Evolutionary conservation across 2,329 filamentous ascomycete genomes (phyloP).

Genomic region (Capronia epimyces): DNA sequence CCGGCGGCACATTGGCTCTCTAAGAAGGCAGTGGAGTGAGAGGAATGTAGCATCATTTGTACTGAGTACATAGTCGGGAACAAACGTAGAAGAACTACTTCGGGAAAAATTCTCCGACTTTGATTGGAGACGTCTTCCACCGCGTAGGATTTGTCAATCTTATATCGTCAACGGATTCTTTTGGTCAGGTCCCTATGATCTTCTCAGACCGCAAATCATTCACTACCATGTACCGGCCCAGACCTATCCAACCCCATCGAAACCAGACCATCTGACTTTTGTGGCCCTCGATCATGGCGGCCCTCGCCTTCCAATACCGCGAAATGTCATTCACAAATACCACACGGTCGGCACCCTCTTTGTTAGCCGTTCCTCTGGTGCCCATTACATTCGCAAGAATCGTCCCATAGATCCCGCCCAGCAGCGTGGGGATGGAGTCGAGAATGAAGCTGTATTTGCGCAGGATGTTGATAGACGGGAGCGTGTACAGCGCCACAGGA

Average conservation of each 20-base stretch:
- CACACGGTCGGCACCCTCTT: constrained; percentile 50
- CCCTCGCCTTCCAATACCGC: constrained; percentile 63
- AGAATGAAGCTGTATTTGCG: constrained; percentile 78
- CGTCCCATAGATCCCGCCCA: constrained; percentile 47
- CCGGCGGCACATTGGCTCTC: neutral
- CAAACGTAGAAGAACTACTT: neutral
- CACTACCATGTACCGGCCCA: constrained; percentile 91
- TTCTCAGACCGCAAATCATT: constrained; percentile 72
- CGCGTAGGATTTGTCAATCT: too few relatives aligned
- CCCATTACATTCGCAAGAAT: constrained; percentile 21
- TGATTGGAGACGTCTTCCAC: neutral
- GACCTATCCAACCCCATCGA: constrained; percentile 85
- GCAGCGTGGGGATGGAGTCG: constrained; percentile 68
- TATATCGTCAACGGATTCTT: neutral
- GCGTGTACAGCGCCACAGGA: constrained; percentile 79
- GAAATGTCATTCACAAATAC: constrained; percentile 65
- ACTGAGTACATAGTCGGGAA: neutral
- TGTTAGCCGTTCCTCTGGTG: constrained; percentile 29
- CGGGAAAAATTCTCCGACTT: neutral
- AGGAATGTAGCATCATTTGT: constrained; percentile 5
- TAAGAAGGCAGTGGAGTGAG: neutral
- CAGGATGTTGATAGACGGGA: constrained; percentile 64
- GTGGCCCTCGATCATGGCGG: constrained; percentile 85
- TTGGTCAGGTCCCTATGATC: constrained; percentile 27
- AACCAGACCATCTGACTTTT: constrained; percentile 99